Conservation (phyloP, 345 rosid species). For the Gossypium sturtianum region DNA sequence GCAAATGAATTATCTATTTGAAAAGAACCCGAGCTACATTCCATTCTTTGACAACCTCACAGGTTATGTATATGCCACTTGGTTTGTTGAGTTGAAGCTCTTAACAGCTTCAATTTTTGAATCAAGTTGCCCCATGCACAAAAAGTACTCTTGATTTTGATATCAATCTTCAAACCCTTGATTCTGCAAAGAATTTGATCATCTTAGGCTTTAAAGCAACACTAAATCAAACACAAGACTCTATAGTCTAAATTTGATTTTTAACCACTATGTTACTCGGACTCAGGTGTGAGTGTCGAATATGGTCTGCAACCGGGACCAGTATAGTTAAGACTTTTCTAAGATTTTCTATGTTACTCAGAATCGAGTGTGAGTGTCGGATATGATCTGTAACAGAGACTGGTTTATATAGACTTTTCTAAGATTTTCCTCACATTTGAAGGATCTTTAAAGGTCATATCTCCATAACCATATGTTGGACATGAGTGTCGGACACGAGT, state of each 20-base stretch:
- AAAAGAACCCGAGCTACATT: neutral
- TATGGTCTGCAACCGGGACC: no score
- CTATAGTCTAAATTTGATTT: neutral
- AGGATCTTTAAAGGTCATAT: no score
- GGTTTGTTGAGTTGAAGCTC: neutral
- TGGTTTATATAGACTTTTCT: no score
- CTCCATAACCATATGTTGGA: no score
- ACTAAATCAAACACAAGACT: neutral
- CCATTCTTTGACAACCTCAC: neutral
- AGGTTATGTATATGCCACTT: neutral
- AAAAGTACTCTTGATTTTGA: neutral
- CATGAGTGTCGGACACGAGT: no score
- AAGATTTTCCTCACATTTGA: no score
- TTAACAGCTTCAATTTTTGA: neutral
- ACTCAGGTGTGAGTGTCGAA: no score
- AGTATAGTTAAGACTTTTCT: no score
- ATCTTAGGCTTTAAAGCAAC: neutral
- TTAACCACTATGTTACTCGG: neutral
- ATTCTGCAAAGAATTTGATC: conserved; percentile 1
- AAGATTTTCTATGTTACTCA: no score
- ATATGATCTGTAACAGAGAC: no score
- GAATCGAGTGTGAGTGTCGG: no score
- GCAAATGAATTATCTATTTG: no score
- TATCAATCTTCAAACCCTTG: conserved; percentile 6
- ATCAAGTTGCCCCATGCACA: neutral